Base-by-base conservation (phyloP, 2,329 filamentous ascomycete genomes). In the Cytospora leucostoma region DNA sequence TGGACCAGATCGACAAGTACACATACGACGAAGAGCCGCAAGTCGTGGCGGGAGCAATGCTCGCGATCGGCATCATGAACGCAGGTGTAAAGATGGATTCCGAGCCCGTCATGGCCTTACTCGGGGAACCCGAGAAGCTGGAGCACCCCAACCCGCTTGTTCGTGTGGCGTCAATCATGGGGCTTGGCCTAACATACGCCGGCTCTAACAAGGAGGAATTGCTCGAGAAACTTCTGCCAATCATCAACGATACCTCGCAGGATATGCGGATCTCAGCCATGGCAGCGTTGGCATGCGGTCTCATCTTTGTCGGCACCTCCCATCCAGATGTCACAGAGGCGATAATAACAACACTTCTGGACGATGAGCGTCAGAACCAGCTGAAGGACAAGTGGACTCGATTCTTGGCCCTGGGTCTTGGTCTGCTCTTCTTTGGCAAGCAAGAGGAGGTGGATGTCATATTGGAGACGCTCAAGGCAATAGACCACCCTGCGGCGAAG, bases 391-490 rank as follows among this genome's bases (percentile, higher is more conserved):
- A 98, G 79, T 99, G 95, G 95, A 95, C 93, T 37, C 88, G 95
- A 19, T 99, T 99, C 80, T 90, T 99, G 80, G 93, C 92, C 21
- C 88, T 99, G 50, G 95, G 95, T 68, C 84, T 99, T 67, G 95
- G 94, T 1, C 84, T 99, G 33, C 83, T 99, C 34, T 99, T 93
- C 84, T 98, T 99, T 71, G 95, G 95, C 47, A 89, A 92, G 68
- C 95, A 99, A 77, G 95, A 99, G 76, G 94, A 98, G 75, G 95
- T 98, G n/a, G 95, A 99, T 71, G 94, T 98, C 63, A 93, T 98
- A 68, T 80, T 98, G 37, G 95, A 99, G 79, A 97, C 95, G 0
- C 84, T 99, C 62, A 99, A 98, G 81, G 95, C 91, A 33, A 93
- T 98, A 60, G 93, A 98, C 68, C 94, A 98, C 74, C 94, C 95